Percentiles rank a stretch among this genome's conserved stretches.
Evolutionary conservation across 257 asterid genomes (phyloP).

Genomic region (Ehretia macrophylla): DNA sequence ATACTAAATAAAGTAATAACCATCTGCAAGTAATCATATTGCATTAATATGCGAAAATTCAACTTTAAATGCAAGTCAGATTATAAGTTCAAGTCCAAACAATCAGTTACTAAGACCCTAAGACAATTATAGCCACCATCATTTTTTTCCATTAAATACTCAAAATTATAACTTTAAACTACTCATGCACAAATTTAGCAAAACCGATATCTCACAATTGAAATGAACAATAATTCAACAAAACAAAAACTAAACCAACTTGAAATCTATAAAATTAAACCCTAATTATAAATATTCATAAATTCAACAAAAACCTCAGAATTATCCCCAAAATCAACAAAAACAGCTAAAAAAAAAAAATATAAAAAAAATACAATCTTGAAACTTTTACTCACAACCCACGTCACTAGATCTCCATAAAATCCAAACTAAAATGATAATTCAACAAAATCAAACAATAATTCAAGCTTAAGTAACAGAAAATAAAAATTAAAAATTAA

Average conservation of each 20-base stretch:
- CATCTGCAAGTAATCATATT: background rate
- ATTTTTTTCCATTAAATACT: too few species aligned
- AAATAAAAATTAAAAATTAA: background rate
- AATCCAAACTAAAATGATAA: background rate
- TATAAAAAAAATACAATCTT: constrained; percentile 12
- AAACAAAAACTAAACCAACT: background rate
- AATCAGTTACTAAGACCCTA: too few species aligned
- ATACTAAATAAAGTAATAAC: too few species aligned
- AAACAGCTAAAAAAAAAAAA: background rate
- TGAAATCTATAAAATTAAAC: constrained; percentile 3
- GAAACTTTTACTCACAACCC: constrained; percentile 20
- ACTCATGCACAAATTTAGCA: background rate
- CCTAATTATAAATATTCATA: background rate
- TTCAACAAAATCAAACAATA: background rate
- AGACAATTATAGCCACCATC: too few species aligned
- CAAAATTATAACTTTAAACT: too few species aligned
- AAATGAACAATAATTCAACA: background rate
- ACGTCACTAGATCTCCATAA: constrained; percentile 42
- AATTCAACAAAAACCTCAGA: too few species aligned
- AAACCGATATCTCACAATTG: too few species aligned
- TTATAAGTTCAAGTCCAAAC: background rate
- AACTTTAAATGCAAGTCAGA: background rate
- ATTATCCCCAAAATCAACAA: background rate
- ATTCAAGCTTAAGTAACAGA: background rate
- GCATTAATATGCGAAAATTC: too few species aligned